Evolutionary conservation across 2,329 filamentous ascomycete species (phyloP).

Genomic region (Colletotrichum musae): DNA sequence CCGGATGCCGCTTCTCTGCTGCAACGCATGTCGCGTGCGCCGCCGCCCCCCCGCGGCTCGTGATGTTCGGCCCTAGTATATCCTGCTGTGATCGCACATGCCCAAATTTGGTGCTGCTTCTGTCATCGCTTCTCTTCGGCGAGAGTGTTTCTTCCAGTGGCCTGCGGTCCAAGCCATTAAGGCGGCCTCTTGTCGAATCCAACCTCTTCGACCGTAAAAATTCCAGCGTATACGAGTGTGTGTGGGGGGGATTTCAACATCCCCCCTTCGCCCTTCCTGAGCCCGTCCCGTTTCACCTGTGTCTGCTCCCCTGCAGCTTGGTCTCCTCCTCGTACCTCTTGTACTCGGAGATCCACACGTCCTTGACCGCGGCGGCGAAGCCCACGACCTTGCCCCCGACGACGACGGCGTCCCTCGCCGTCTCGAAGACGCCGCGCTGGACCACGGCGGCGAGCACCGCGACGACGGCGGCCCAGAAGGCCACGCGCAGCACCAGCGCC

Average conservation of each 20-base stretch:
- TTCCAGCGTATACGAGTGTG: neutral
- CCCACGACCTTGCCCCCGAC: slow-evolving; percentile 60
- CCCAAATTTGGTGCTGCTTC: too few relatives aligned
- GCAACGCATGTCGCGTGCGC: neutral
- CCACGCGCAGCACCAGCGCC: slow-evolving; percentile 72
- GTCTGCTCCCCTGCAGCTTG: slow-evolving; percentile 44
- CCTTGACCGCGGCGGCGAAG: slow-evolving; percentile 63
- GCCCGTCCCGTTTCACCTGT: slow-evolving; percentile 24
- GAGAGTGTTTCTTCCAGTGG: too few relatives aligned
- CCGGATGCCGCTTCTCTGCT: slow-evolving; percentile 1
- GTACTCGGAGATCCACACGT: slow-evolving; percentile 72
- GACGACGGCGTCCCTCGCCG: slow-evolving; percentile 69
- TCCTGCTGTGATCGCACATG: too few relatives aligned
- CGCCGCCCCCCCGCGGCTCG: neutral
- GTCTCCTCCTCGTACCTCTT: slow-evolving; percentile 68
- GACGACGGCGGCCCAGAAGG: slow-evolving; percentile 75
- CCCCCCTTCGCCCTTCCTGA: neutral
- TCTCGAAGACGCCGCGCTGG: slow-evolving; percentile 76
- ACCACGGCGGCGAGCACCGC: slow-evolving; percentile 70
- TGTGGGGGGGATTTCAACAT: neutral
- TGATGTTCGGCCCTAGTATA: neutral
- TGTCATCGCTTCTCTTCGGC: too few relatives aligned
- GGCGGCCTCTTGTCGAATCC: too few relatives aligned
- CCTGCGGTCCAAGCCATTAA: too few relatives aligned
- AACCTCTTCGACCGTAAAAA: neutral